Base-by-base conservation (phyloP, 108 stramenopile genomes). In the Cyclostephanos tholiformis region DNA sequence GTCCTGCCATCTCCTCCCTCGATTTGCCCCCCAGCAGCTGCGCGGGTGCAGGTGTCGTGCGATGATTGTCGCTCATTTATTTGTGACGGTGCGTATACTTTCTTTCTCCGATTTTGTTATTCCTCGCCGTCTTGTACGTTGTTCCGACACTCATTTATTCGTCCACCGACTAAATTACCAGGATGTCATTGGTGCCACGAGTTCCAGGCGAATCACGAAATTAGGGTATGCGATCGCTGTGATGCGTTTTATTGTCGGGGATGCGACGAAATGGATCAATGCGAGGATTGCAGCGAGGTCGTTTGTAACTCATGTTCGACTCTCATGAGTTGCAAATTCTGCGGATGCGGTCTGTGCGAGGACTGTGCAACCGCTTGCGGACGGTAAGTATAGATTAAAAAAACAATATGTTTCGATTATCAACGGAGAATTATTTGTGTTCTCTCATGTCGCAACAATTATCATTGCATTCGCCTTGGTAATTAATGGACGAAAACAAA, bases 251-350 rank as follows among this genome's bases (percentile, higher is more conserved):
- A 91, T 60, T 96, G 95, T 69, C 80, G 89, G 64, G 64, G 70
- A 19, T 96, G 95, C 70, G 95, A 96, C 71, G 95, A 93, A 82
- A 93, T 96, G 93, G 93, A 96, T 79, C 95, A 94, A 70, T 96
- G 95, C 83, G 92, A 96, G 66, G 93, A 96, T 79, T 96, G 95
- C 65, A 87, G 89, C 38, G 93, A 96, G 82, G 95, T 96, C 27
- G 93, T 96, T 44, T 96, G 95, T 75, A 89, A 79, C 43, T 84
- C 82, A 16, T 96, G 95, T 77, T 83, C 84, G n/a, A 91, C 95
- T 20, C 75, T 96, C 49, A 79, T 94, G 72, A 90, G 87, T 67
- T 96, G 95, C 70, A 96, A 96, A 70, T 96, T 96, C 83, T 96
- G 95, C 71, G 95, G 95, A 29, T 88, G 92, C 57, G 93, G 92